Conservation (phyloP, 2,329 filamentous ascomycete species). For the Colletotrichum trifolii region DNA sequence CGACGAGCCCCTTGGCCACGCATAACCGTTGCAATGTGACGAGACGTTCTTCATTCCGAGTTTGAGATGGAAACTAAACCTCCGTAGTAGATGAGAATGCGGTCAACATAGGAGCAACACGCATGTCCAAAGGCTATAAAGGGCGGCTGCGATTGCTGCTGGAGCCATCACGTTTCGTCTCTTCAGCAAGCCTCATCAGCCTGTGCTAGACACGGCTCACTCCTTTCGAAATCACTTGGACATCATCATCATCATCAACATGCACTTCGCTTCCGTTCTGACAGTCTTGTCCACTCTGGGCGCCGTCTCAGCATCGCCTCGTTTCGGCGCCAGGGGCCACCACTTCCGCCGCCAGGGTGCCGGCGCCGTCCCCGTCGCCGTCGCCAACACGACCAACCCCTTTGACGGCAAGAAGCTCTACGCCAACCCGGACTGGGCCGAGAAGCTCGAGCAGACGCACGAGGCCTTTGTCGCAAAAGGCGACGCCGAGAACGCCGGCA, state of each 20-base stretch:
- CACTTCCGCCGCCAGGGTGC: slow-evolving; percentile 12
- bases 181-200: slow-evolving; percentile 5
- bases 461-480: slow-evolving; percentile 48
- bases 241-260: neutral
- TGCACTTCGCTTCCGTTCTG: slow-evolving; percentile 36
- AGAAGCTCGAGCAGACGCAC: slow-evolving; percentile 53
- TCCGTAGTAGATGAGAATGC: neutral
- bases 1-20: neutral
- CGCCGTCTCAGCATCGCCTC: slow-evolving; percentile 34
- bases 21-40: slow-evolving; percentile 9
- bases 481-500: slow-evolving; percentile 51
- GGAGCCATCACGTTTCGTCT: neutral
- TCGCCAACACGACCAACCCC: slow-evolving; percentile 47
- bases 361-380: slow-evolving; percentile 12
- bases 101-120: neutral
- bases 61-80: slow-evolving; percentile 13
- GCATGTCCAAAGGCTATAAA: neutral
- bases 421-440: slow-evolving; percentile 55
- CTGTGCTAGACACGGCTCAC: neutral
- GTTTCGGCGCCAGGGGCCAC: slow-evolving; percentile 17
- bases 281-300: slow-evolving; percentile 31
- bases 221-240: neutral
- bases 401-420: slow-evolving; percentile 61
- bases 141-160: neutral
- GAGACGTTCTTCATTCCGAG: slow-evolving; percentile 22